Base-by-base conservation (phyloP, 2,329 filamentous ascomycete species). In the Alternaria atra region DNA sequence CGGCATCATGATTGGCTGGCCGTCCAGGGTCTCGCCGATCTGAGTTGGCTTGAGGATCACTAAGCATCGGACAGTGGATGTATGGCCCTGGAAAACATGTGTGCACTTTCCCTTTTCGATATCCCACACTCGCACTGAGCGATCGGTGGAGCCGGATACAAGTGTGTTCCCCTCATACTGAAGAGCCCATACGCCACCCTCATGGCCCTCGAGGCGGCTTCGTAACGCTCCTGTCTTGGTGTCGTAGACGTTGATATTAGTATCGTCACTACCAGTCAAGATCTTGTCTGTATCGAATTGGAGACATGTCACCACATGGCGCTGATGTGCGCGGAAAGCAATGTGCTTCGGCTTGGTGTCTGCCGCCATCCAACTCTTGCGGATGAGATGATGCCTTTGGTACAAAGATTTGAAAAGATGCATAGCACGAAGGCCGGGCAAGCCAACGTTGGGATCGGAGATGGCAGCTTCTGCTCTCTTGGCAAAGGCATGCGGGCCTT, bases 211-310 rank as follows among this genome's bases (percentile, higher is more conserved):
- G 2, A 99, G 87, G 65, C 91, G 92, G 73, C 89, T 92, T 48
- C 91, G 88, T 35, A 97, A 81, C 66, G 91, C 91, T 60, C 95
- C 95, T 0, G 94, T 97, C 80, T 95, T 96, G 12, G 95, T 98
- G 75, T 98, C 94, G 78, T 98, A 99, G 32, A 99, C 93, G 72
- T 99, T 94, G 72, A 99, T 99, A 64, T 97, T 90, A 4, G 94
- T 97, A 76, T 99, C 95, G 76, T 99, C 95, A 74, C 94, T 98
- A 27, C 95, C 95, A 1, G 95, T 99, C 68, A 99, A 86, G 68
- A 99, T 97, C 80, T 98, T 98, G 83, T 99, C 94, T 50, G 94
- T 92, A 74, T 99, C 95, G 72, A 99, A 99, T 77, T 99, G 94
- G 55, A 99, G 85, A 76, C 95, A 99, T 15, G 95, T 99, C 53